Evolutionary conservation across 306 rosid species (phyloP), one percentile per base, ranked within the genome.

Genomic region (Argentina anserina): DNA sequence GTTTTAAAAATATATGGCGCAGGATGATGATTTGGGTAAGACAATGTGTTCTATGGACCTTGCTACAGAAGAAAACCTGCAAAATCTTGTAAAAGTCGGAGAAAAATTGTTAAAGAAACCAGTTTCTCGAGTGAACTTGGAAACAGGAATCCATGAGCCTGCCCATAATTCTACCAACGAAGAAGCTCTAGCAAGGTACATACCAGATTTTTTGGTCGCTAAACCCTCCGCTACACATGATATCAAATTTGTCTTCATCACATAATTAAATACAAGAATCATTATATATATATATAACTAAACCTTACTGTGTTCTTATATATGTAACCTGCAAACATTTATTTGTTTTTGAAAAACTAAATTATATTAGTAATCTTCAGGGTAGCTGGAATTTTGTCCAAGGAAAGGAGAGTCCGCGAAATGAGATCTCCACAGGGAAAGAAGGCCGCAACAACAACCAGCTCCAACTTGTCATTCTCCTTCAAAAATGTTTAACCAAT

Each of bases 11-110:
- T n/a, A n/a, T 33, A 25, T 25, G 61, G 0, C 37, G 64, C 36
- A 74, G 84, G 81, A 81, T 47, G 81, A 81, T 60, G 52, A 65
- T 15, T 10, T 76, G 41, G 37, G 63, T 11, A 73, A 66, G 36
- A 12, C 6, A 8, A 3, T 69, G 4, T 15, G 52, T 14, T 72
- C 77, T 29, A 72, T 71, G 31, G 81, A 78, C 43, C 45, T 78
- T 25, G 72, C 81, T 42, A 78, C 77, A 0, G 7, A 55, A 37
- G n/a, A 70, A 34, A 77, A 77, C 60, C 6, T 77, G 43, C 47
- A 70, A 6, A 26, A 50, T 70, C 47, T 78, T 10, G 81, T 78
- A 20, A 21, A 65, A 42, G 76, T 71, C 40, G 81, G 81, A 4
- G 67, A 71, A 36, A 21, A 28, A 1, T 63, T 78, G 45, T 50